A percentile compares a stretch with the other conserved stretches of the same genome.
Conservation (phyloP, 768 basidiomycete genomes). For the Epithele typhae region DNA sequence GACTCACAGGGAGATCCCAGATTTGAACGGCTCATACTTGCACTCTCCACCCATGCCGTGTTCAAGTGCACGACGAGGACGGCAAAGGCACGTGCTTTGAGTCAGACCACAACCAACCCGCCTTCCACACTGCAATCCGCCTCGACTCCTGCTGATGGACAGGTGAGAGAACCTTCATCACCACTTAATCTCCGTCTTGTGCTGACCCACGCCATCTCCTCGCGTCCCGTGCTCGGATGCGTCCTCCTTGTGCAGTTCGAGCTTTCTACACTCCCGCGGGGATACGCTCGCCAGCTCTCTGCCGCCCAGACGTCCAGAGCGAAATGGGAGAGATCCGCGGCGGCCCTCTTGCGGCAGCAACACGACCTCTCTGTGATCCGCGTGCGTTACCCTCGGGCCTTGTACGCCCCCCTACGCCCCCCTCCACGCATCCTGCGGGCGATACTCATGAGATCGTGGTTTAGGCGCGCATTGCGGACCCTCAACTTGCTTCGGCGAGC, state of each 20-base stretch:
- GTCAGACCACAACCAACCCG: no score
- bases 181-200: no score
- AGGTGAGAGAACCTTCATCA: no score
- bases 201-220: no score
- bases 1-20: no score
- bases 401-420: no score
- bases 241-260: conserved; percentile 9
- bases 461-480: conserved; percentile 13
- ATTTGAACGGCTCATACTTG: conserved; percentile 47
- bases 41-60: conserved; percentile 49
- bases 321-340: conserved; percentile 36
- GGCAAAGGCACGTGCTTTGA: no score
- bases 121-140: no score
- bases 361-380: conserved; percentile 25
- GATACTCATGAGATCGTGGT: no score
- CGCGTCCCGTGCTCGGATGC: background rate
- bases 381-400: conserved; percentile 16
- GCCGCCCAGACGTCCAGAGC: conserved; percentile 28
- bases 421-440: no score
- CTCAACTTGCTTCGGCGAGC: conserved; percentile 3
- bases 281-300: conserved; percentile 32
- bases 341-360: conserved; percentile 29
- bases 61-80: conserved; percentile 27
- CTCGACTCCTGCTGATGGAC: no score
- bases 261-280: conserved; percentile 29